Evolutionary conservation across 1,284 basidiomycete genomes (phyloP).

Genomic region (Grifola frondosa): DNA sequence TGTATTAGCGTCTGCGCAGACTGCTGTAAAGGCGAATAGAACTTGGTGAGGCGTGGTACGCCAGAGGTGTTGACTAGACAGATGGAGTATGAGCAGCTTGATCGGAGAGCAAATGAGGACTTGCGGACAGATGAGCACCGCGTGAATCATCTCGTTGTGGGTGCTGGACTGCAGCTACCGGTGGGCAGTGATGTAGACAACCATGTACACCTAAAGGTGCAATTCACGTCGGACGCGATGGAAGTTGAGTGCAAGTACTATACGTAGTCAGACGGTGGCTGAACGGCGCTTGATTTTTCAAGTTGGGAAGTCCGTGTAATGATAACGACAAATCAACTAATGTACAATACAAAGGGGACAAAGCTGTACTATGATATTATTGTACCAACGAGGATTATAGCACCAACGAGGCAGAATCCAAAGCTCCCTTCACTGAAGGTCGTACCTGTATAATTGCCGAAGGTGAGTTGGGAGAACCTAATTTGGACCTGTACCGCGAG

Average conservation of each 20-base stretch:
- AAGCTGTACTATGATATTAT: too few relatives aligned
- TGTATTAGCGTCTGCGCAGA: constrained; percentile 73
- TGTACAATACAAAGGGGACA: too few relatives aligned
- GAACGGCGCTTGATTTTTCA: too few relatives aligned
- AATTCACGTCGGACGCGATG: too few relatives aligned
- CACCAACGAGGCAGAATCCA: too few relatives aligned
- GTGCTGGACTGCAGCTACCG: not conserved
- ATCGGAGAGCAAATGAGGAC: constrained; percentile 1
- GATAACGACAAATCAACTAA: too few relatives aligned
- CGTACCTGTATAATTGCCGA: not conserved
- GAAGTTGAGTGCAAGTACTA: too few relatives aligned
- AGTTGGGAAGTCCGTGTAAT: too few relatives aligned
- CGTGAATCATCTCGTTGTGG: constrained; percentile 74
- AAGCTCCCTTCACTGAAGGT: not conserved
- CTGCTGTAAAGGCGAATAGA: constrained; percentile 87
- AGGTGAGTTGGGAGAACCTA: not conserved
- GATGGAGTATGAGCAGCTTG: constrained; percentile 26
- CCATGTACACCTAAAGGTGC: too few relatives aligned
- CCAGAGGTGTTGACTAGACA: constrained; percentile 81
- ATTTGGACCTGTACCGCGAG: constrained; percentile 19
- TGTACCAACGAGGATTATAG: too few relatives aligned
- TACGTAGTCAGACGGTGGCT: too few relatives aligned
- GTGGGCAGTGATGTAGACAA: too few relatives aligned
- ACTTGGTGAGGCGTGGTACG: constrained; percentile 91
- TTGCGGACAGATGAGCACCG: constrained; percentile 67